Conservation (phyloP, 805 yeast genomes). For the Lachancea mirantina region DNA sequence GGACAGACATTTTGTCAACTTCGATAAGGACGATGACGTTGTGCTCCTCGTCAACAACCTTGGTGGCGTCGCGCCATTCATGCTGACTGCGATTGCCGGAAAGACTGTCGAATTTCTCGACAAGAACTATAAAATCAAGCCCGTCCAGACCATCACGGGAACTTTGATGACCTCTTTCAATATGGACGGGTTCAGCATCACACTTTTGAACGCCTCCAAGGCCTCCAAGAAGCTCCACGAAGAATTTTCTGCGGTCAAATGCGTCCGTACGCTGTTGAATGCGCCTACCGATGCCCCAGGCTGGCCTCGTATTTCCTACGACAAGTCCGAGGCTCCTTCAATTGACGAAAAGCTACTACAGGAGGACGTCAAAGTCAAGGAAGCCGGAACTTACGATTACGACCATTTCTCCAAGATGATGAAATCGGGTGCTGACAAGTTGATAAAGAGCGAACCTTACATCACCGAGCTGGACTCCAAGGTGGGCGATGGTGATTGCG, state of each 20-base stretch:
- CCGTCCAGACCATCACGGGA: conserved; percentile 65
- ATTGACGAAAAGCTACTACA: conserved; percentile 26
- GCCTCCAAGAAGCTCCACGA: conserved; percentile 35
- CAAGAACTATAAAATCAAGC: conserved; percentile 46
- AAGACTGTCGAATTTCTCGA: conserved; percentile 49
- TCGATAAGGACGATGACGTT: conserved; percentile 56
- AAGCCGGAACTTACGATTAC: conserved; percentile 34
- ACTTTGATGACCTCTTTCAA: conserved; percentile 83
- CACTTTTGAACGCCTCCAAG: conserved; percentile 63
- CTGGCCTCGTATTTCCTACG: conserved; percentile 44
- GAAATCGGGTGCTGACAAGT: conserved; percentile 42
- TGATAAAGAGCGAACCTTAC: conserved; percentile 66
- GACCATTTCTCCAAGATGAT: conserved; percentile 33
- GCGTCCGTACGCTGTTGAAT: conserved; percentile 53
- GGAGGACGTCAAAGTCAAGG: conserved; percentile 28
- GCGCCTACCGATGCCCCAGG: conserved; percentile 73
- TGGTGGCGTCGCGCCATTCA: conserved; percentile 84
- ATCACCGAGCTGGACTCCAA: conserved; percentile 79
- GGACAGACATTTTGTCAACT: conserved; percentile 77
- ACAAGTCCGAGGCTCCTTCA: conserved; percentile 25
- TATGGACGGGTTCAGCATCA: conserved; percentile 86
- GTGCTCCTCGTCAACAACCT: conserved; percentile 73
- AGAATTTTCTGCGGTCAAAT: conserved; percentile 27
- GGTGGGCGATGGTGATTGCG: conserved; percentile 98
- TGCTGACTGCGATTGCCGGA: conserved; percentile 64